A percentile compares a stretch with the other conserved stretches of the same genome.
phyloP scores from a whole-genome alignment of 2,329 filamentous ascomycete genomes.

The Truncatella angustata region DNA sequence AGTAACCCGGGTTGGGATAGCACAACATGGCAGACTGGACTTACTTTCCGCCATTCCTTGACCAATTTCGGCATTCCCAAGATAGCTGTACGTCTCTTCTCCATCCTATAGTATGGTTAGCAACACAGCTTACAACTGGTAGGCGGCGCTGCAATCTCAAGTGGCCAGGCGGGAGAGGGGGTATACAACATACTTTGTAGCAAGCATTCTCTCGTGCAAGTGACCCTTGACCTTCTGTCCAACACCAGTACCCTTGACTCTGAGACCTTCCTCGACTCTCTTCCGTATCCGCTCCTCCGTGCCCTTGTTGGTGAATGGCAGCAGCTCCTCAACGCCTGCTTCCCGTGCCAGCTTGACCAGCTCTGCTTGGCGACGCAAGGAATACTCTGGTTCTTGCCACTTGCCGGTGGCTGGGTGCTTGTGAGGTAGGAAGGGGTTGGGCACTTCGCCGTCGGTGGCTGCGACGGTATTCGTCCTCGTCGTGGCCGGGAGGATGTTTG shows the following conservation, averaged over 20 bases:
- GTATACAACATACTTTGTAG: conserved; percentile 64
- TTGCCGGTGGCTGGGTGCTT: conserved; percentile 76
- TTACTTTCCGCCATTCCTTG: conserved; percentile 87
- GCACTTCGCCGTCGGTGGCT: conserved; percentile 31
- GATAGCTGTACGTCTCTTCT: conserved; percentile 89
- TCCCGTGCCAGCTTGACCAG: conserved; percentile 80
- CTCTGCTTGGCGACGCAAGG: conserved; percentile 83
- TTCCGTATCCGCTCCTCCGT: conserved; percentile 68
- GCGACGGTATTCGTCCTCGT: conserved; percentile 26
- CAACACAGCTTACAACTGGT: too few relatives aligned
- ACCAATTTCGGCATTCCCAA: conserved; percentile 91
- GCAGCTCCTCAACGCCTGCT: conserved; percentile 75
- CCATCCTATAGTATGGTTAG: conserved; percentile 56
- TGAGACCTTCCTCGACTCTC: conserved; percentile 74
- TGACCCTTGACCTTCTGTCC: conserved; percentile 96
- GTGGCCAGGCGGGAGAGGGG: too few relatives aligned
- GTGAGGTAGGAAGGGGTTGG: conserved; percentile 77
- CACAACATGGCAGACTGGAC: conserved; percentile 26
- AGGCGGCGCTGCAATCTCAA: too few relatives aligned
- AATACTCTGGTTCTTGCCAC: conserved; percentile 83
- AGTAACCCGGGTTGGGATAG: not conserved
- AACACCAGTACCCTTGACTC: conserved; percentile 89
- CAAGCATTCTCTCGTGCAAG: conserved; percentile 83
- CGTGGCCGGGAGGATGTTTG: conserved; percentile 49
- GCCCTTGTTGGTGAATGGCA: conserved; percentile 76